Evolutionary conservation across 2,329 filamentous ascomycete genomes (phyloP), one percentile per base, ranked within the genome.

Genomic region (Dactylonectria macrodidyma): DNA sequence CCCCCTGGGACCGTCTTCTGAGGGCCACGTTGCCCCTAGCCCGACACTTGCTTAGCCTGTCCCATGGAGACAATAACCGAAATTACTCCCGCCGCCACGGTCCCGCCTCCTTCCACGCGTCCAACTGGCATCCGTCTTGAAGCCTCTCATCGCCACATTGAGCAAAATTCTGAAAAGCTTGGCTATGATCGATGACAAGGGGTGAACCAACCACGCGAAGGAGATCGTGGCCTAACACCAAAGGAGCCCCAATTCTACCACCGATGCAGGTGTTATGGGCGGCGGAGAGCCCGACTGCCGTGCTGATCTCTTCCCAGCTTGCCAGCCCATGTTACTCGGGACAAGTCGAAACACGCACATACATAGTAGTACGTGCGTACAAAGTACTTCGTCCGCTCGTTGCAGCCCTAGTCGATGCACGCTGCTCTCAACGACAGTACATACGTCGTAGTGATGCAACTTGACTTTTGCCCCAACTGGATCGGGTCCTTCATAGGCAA

Each of bases 51-150:
- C 57, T 65, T 76, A 76, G 74, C 57, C 60, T 56, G 33, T 60
- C 38, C 67, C 68, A 70, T 58, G 71, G 77, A 77, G 77, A 77
- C 74, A 69, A 59, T 66, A 80, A 78, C 75, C 77, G 78, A 81
- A 77, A 80, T 81, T 80, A 73, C 77, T 74, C 71, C 78, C 76
- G 78, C 73, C 68, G 73, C 78, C 74, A 78, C 71, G 52, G 66
- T 66, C 58, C 55, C 16, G 26, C 57, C 56, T 26, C 56, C 57
- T 55, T 71, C 70, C 64, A 59, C 68, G 70, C 71, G 71, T 71
- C 71, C 69, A 75, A 68, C 62, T 54, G 22, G 54, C 54, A 47
- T 54, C 47, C 58, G 8, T 30, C 52, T 44, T 52, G 52, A 38
- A 57, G 44, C 44, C 64, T 62, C 54, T 46, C 38, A 24, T 62